These are phyloP conservation scores for Cyclotella choctawhatcheeana DNA, from an alignment of 108 stramenopile species.

Conservation along the genomic window DNA sequence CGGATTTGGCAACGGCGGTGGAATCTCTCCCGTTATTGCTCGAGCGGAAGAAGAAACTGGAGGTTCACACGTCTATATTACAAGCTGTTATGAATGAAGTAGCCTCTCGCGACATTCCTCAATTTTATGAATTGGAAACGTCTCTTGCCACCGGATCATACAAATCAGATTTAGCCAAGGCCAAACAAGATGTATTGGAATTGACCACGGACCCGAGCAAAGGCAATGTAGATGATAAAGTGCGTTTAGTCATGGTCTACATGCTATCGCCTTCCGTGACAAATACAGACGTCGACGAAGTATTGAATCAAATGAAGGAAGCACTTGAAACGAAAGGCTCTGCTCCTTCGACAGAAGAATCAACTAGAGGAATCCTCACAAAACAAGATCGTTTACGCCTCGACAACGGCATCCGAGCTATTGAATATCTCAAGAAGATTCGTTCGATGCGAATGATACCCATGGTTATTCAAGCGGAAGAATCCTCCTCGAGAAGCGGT, in stretches of 20 bases:
- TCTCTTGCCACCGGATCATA: constrained; percentile 84
- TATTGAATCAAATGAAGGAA: constrained; percentile 71
- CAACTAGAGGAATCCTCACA: constrained; percentile 58
- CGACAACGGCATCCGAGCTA: constrained; percentile 69
- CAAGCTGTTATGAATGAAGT: constrained; percentile 98
- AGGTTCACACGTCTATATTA: constrained; percentile 95
- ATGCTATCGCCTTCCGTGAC: constrained; percentile 76
- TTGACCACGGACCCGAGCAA: constrained; percentile 81
- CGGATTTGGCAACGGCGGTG: constrained; percentile 87
- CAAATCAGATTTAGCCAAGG: constrained; percentile 76
- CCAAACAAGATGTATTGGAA: constrained; percentile 79
- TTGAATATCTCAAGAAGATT: constrained; percentile 83
- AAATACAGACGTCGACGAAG: constrained; percentile 82
- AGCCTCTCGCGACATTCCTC: constrained; percentile 94
- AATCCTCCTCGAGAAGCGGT: background rate
- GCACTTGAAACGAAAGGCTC: constrained; percentile 65
- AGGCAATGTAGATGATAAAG: constrained; percentile 96
- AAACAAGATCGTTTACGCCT: constrained; percentile 60
- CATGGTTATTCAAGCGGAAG: constrained; percentile 36
- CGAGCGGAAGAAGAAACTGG: constrained; percentile 94
- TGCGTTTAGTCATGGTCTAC: constrained; percentile 90
- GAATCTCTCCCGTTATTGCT: constrained; percentile 94
- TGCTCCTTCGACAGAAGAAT: constrained; percentile 29
- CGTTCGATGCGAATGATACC: constrained; percentile 90
- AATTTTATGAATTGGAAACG: constrained; percentile 94